Conservation (phyloP, 495 filamentous ascomycete genomes). For the Hypoxylon lenormandii region DNA sequence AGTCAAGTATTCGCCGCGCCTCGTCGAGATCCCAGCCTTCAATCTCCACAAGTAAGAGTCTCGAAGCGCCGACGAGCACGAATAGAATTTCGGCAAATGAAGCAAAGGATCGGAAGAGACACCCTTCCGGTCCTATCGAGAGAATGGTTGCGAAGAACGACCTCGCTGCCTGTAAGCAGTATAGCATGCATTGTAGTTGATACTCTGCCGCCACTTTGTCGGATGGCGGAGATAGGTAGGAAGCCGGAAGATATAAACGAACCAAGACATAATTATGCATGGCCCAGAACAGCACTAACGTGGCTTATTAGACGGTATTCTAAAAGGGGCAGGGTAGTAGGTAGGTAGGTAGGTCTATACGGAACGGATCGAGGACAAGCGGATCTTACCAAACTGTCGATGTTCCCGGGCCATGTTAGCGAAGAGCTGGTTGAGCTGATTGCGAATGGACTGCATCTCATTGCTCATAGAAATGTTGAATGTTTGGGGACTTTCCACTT, state of each 20-base stretch:
- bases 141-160: slow-evolving; percentile 38
- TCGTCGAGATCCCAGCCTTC: slow-evolving; percentile 46
- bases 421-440: slow-evolving; percentile 43
- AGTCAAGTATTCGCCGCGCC: slow-evolving; percentile 43
- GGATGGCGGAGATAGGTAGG: slow-evolving; percentile 33
- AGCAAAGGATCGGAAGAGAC: slow-evolving; percentile 40
- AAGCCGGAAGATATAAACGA: slow-evolving; percentile 51
- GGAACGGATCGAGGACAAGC: background rate
- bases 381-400: slow-evolving; percentile 43
- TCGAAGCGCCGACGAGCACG: slow-evolving; percentile 45
- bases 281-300: slow-evolving; percentile 45
- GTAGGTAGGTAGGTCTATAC: background rate
- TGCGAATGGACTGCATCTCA: slow-evolving; percentile 40
- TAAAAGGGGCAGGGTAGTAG: background rate
- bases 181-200: slow-evolving; percentile 45
- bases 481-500: slow-evolving; percentile 3
- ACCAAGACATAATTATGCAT: slow-evolving; percentile 48
- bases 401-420: slow-evolving; percentile 41
- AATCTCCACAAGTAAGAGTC: slow-evolving; percentile 45
- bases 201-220: slow-evolving; percentile 32
- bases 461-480: slow-evolving; percentile 37
- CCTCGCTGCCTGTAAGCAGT: slow-evolving; percentile 46
- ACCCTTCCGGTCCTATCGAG: slow-evolving; percentile 35
- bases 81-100: slow-evolving; percentile 41
- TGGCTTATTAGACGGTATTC: slow-evolving; percentile 14